A percentile compares a stretch with the other conserved stretches of the same genome.
Evolutionary conservation across 2,329 filamentous ascomycete species (phyloP).

Genomic region (Fusarium verticillioides): DNA sequence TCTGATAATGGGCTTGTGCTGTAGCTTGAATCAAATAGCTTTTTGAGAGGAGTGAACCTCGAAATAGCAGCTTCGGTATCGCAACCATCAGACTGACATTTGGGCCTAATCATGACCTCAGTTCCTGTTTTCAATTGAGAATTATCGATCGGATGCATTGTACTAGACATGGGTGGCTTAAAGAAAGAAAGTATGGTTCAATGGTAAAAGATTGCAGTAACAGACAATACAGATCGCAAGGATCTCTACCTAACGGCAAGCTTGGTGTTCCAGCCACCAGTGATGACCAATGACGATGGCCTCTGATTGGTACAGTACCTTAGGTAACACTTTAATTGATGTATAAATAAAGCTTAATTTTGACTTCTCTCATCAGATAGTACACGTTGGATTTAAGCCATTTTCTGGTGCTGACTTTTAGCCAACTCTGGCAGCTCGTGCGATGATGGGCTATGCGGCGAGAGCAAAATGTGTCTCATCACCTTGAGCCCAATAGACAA

Average conservation of each 20-base stretch:
- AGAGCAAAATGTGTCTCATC: neutral
- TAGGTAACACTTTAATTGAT: neutral
- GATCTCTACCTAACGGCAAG: neutral
- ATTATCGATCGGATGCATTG: neutral
- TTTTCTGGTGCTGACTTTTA: neutral
- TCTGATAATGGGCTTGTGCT: constrained; percentile 11
- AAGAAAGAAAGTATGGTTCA: neutral
- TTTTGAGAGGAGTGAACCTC: neutral
- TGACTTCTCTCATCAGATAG: neutral
- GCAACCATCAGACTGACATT: neutral
- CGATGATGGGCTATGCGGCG: neutral
- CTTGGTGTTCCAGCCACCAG: neutral
- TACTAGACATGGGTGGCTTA: neutral
- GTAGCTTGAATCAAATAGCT: neutral
- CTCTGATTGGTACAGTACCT: neutral
- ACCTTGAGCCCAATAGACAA: neutral
- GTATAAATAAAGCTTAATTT: neutral
- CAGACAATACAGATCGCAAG: neutral
- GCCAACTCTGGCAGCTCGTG: neutral
- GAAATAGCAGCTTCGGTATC: neutral
- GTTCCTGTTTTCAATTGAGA: neutral
- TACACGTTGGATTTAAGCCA: neutral
- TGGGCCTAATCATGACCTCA: neutral
- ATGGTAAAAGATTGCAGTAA: neutral
- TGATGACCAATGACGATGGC: neutral